phyloP scores from a whole-genome alignment of 352 stramenopile species.

The Globisporangium irregulare region DNA sequence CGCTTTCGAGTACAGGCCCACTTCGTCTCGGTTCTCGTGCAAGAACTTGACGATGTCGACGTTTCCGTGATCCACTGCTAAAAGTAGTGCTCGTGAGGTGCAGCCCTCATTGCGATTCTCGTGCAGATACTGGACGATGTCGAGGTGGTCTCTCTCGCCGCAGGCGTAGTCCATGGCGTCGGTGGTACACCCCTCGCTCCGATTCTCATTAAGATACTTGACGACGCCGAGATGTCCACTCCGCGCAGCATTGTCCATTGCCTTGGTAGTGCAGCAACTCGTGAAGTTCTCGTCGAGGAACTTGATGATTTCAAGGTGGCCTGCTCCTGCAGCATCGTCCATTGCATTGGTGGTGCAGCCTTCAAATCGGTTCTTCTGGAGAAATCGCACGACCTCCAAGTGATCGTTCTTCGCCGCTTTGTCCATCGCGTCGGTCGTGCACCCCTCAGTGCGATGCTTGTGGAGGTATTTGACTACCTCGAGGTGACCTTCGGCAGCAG shows the following conservation, averaged over 20 bases:
- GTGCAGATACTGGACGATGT: not conserved
- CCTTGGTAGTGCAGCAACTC: not conserved
- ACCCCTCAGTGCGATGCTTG: not conserved
- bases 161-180: not conserved
- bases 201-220: not conserved
- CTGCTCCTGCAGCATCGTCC: not conserved
- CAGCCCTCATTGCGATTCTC: not conserved
- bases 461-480: slow-evolving; percentile 1
- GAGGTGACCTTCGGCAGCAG: not conserved
- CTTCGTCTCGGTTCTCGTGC: not conserved
- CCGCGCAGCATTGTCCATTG: not conserved
- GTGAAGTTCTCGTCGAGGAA: not conserved
- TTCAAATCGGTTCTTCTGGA: not conserved
- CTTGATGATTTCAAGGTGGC: not conserved
- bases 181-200: not conserved
- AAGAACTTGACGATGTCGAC: not conserved
- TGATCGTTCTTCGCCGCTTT: not conserved
- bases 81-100: not conserved
- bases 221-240: not conserved
- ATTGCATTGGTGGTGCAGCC: not conserved
- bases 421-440: not conserved
- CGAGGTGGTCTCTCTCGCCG: not conserved
- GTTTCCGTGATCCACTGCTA: not conserved
- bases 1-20: not conserved
- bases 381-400: not conserved